Evolutionary conservation across 306 rosid genomes (phyloP).

Genomic region (Quercus agrifolia): DNA sequence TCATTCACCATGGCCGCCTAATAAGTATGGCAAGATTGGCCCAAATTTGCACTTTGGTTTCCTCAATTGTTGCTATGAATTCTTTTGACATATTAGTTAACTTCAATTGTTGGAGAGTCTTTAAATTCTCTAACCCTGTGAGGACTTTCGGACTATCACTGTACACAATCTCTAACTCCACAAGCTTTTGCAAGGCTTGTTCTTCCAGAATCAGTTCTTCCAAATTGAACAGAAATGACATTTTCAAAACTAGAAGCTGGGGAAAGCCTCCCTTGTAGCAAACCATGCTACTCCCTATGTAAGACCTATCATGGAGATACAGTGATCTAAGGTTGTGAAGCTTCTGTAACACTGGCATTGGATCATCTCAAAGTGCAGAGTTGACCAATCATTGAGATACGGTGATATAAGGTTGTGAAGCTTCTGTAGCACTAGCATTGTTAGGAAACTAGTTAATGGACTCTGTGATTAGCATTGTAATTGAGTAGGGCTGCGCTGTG

Average conservation of each 20-base stretch:
- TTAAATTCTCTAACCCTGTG: not conserved
- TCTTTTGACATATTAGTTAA: no score
- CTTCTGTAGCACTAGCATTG: no score
- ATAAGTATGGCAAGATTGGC: no score
- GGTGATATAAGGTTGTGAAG: no score
- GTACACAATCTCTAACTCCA: conserved; percentile 3
- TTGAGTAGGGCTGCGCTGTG: no score
- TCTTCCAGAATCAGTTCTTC: no score
- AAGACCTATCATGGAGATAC: not conserved
- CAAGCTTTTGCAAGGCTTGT: not conserved
- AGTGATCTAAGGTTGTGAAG: conserved; percentile 11
- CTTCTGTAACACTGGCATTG: not conserved
- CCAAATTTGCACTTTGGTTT: no score
- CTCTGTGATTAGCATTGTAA: no score
- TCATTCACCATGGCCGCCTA: no score
- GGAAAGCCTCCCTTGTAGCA: not conserved
- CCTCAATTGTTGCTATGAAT: no score
- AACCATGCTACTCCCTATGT: not conserved
- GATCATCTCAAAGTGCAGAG: not conserved
- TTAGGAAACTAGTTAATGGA: no score
- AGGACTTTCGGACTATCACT: not conserved
- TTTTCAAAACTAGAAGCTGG: not conserved
- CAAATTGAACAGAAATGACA: no score
- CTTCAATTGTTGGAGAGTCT: not conserved
- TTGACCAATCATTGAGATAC: not conserved